Evolutionary conservation across 1,139 yeast species (phyloP), one percentile per base, ranked within the genome.

Genomic region (Saccharomyces hybrid): DNA sequence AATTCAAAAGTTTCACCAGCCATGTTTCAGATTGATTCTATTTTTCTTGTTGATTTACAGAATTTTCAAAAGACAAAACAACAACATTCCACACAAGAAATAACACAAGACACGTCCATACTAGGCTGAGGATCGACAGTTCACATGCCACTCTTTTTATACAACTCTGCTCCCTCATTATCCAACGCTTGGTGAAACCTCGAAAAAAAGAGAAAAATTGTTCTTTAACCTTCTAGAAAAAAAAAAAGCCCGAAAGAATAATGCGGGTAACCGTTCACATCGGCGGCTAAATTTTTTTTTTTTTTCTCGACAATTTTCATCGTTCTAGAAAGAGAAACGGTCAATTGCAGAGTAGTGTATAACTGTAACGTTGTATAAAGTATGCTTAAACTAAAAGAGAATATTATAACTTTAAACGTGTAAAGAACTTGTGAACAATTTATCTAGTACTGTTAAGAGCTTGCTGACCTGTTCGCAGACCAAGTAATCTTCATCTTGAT

Each of bases 1-100:
- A 93, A 93, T 81, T 93, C 99, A 74, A 83, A 89, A 59, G 95
- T 85, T 80, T 87, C 95, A 71, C 78, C 79, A 64, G 87, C 76
- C 90, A 83, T 84, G 57, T 56, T 63, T 54, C 26, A 26, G 28
- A 42, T 5, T 52, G 32, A 29, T 26, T 44, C 3, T 47, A 14
- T 34, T n/a, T 16, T 29, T 16, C 19, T 51, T 51, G 31, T 41
- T 32, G 11, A 51, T 23, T 29, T 31, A 3, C 11, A 8, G 11
- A 14, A 3, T 14, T 34, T 34, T 14, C 8, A 34, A 34, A 34
- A 9, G 7, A 9, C 5, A n/a, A 34, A 19, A 26, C 7, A 4
- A 34, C 8, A 34, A 34, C 7, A 4, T 8, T 9, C 5, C 23
- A 4, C 19, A 34, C 14, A 9, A 34, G n/a, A 19, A 19, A n/a